Evolutionary conservation across 2,329 filamentous ascomycete genomes (phyloP), one percentile per base, ranked within the genome.

Genomic region (Pyrenochaeta sp.): DNA sequence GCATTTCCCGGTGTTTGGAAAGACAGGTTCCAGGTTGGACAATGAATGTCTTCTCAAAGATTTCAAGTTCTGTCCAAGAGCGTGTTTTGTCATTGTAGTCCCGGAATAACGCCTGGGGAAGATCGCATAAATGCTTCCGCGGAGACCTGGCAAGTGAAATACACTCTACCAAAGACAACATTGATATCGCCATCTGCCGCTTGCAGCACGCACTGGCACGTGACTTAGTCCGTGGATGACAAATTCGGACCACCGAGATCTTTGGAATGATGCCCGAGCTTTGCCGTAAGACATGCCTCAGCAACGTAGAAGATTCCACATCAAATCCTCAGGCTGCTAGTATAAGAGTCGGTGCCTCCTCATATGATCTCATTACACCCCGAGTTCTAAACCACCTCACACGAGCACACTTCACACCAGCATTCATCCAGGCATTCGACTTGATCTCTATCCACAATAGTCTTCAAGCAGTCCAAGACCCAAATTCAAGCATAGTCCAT

Each of bases 281-380:
- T 43, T 22, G 31, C 35, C 38, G 38, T 30, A 28, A 49, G 40
- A 17, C 38, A 41, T 41, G 29, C 26, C 24, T 38, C 35, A 44
- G 22, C 35, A 36, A 21, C 13, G 35, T 48, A 37, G 58, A 61
- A 61, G 38, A 43, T 61, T 61, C 53, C 26, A 56, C 55, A 52
- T 51, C 27, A 48, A n/a, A n/a, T n/a, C n/a, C n/a, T n/a, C n/a
- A n/a, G n/a, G n/a, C n/a, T n/a, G n/a, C n/a, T n/a, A n/a, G n/a
- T n/a, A n/a, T n/a, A n/a, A n/a, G n/a, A n/a, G n/a, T n/a, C n/a
- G n/a, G n/a, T n/a, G n/a, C n/a, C n/a, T n/a, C n/a, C n/a, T n/a
- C n/a, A n/a, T n/a, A n/a, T n/a, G n/a, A n/a, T n/a, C n/a, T 53
- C 13, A 10, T 20, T 10, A 35, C 19, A 21, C 4, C 18, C 17